Base-by-base conservation (phyloP, 2,329 filamentous ascomycete species). In the Fusarium clavum region DNA sequence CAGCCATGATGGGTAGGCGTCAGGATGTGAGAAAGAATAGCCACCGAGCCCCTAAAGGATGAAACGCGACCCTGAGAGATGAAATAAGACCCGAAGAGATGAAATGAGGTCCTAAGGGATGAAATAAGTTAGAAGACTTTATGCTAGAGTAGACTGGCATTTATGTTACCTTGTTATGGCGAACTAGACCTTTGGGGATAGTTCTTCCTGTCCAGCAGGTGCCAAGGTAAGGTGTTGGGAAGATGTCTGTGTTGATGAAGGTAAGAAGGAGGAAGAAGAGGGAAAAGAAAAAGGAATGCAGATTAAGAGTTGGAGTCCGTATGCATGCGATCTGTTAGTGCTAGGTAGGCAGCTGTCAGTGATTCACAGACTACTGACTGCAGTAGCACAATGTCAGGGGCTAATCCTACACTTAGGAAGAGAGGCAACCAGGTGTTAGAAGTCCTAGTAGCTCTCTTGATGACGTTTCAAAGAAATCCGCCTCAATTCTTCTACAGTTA, bases 41-140 rank as follows among this genome's bases (percentile, higher is more conserved):
- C 3, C 0, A 1, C 10, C 6, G 3, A 38, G 1, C 11, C 9
- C 5, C 34, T 18, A 2, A 38, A 0, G 10, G 34, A 38, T n/a
- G 16, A 18, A 34, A 18, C 8, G 30, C 16, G 30, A 4, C 30
- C 1, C 3, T 16, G 30, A 16, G 14, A 32, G 30, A 16, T 16
- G 32, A 18, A 24, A 24, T 5, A 24, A 24, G 22, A n/a, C n/a
- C n/a, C n/a, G n/a, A n/a, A 16, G 14, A 32, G 30, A 16, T 20
- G 20, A 3, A 18, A 34, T 5, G 9, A 34, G 32, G 9, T 2
- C 16, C 16, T 18, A 11, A 38, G 5, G n/a, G 32, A 38, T 11
- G 32, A 11, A 38, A 38, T 11, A 38, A 38, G n/a, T 38, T 38
- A 38, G 34, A 7, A 4, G 1, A n/a, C 5, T 38, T 4, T 1